phyloP scores from a whole-genome alignment of 495 filamentous ascomycete species.

The Copromyces sp. region DNA sequence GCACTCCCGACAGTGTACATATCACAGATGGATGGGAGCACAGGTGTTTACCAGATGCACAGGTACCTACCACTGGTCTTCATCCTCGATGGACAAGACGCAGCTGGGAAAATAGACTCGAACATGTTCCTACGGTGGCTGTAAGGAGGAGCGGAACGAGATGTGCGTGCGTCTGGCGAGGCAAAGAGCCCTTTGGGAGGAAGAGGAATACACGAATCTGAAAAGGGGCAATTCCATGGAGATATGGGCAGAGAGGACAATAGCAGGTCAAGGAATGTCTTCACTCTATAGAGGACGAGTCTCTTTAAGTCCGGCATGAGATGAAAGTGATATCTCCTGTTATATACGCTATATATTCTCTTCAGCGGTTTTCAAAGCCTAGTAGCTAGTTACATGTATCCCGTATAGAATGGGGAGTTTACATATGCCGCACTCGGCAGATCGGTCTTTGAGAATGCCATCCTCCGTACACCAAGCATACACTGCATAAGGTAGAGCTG shows the following conservation, averaged over 20 bases:
- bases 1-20: not conserved
- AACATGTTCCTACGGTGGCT: not conserved
- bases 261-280: not conserved
- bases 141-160: not conserved
- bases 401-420: too few species aligned
- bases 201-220: not conserved
- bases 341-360: not conserved
- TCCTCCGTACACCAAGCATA: too few species aligned
- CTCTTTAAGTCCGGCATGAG: not conserved
- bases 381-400: too few species aligned
- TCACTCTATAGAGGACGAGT: not conserved
- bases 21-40: not conserved
- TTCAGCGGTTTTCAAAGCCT: not conserved
- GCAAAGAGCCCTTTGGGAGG: not conserved
- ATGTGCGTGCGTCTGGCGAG: accelerated
- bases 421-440: too few species aligned
- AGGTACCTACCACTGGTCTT: not conserved
- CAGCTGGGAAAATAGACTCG: not conserved
- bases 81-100: not conserved
- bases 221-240: not conserved
- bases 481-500: too few species aligned
- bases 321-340: not conserved
- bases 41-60: not conserved
- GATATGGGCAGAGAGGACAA: not conserved
- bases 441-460: too few species aligned